These are phyloP conservation scores for Rubia yunnanensis DNA, from an alignment of 257 asterid genomes.

Conservation along the genomic window DNA sequence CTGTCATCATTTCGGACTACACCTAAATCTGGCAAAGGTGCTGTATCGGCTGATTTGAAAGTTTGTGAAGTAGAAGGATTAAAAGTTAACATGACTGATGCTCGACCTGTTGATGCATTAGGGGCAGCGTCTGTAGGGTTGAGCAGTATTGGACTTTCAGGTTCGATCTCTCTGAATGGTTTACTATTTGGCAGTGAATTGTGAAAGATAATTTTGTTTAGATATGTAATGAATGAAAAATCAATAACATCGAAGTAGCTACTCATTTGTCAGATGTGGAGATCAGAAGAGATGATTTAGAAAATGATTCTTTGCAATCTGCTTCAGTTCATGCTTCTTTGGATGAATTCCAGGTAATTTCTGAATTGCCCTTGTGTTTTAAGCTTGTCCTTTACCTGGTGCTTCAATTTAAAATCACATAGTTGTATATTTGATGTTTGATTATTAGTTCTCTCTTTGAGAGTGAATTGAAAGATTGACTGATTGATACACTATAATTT, in stretches of 20 bases:
- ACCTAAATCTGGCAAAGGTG: slow-evolving; percentile 20
- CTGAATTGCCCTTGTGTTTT: slow-evolving; percentile 5
- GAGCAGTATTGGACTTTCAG: slow-evolving; percentile 33
- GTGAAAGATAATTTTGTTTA: neutral
- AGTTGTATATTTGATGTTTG: neutral
- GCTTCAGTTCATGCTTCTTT: slow-evolving; percentile 23
- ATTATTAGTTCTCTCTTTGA: neutral
- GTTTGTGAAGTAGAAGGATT: slow-evolving; percentile 21
- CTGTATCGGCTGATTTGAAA: slow-evolving; percentile 23
- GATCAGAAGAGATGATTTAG: slow-evolving; percentile 28
- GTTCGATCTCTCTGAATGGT: slow-evolving; percentile 22
- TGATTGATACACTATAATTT: neutral
- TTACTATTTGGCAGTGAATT: neutral
- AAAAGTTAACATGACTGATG: slow-evolving; percentile 21
- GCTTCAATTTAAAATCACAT: neutral
- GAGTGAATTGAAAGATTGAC: neutral
- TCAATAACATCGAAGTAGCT: neutral
- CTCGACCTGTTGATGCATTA: slow-evolving; percentile 22
- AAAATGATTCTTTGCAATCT: slow-evolving; percentile 23
- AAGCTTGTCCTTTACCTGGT: slow-evolving; percentile 7
- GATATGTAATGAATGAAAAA: neutral
- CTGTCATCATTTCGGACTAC: slow-evolving; percentile 27
- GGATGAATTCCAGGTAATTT: slow-evolving; percentile 40
- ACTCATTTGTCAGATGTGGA: slow-evolving; percentile 33
- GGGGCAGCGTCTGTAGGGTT: slow-evolving; percentile 27